Conservation (phyloP, 2,329 filamentous ascomycete genomes). For the Pyrenophora seminiperda region DNA sequence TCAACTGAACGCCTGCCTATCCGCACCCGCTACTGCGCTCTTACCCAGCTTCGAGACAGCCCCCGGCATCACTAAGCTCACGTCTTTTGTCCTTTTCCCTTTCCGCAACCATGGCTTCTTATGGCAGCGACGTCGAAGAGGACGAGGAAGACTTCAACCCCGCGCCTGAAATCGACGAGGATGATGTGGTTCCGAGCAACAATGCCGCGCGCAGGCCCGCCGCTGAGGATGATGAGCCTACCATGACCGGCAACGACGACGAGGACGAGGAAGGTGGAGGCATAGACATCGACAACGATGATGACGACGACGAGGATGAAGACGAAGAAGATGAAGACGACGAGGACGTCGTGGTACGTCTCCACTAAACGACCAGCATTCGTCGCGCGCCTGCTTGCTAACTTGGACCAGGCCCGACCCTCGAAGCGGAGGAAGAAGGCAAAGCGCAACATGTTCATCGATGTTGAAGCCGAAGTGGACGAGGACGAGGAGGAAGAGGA, state of each 20-base stretch:
- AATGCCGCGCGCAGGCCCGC: conserved; percentile 36
- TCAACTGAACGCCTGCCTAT: conserved; percentile 1
- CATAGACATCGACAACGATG: conserved; percentile 59
- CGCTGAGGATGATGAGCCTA: conserved; percentile 42
- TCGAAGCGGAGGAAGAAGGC: conserved; percentile 79
- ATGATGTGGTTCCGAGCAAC: conserved; percentile 40
- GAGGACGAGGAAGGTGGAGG: conserved; percentile 59
- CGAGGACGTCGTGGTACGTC: conserved; percentile 49
- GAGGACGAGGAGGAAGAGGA: conserved; percentile 84
- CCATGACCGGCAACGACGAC: conserved; percentile 46
- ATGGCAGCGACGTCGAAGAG: conserved; percentile 38
- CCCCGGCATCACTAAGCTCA: conserved; percentile 11
- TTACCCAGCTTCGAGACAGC: conserved; percentile 15
- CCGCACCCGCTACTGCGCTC: conserved; percentile 2
- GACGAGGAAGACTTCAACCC: conserved; percentile 93
- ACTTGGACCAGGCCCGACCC: conserved; percentile 63
- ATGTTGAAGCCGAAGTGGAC: conserved; percentile 97
- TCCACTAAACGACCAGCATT: conserved; percentile 3
- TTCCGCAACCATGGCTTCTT: conserved; percentile 35
- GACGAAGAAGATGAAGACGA: conserved; percentile 68
- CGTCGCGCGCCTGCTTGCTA: conserved; percentile 16
- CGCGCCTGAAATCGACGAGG: conserved; percentile 72
- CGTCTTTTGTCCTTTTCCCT: conserved; percentile 7
- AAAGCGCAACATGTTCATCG: conserved; percentile 84
- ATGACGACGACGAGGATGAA: conserved; percentile 65